A percentile compares a stretch with the other conserved stretches of the same genome.
Conservation (phyloP, 2,329 filamentous ascomycete species). For the Aspergillus aculeatinus region DNA sequence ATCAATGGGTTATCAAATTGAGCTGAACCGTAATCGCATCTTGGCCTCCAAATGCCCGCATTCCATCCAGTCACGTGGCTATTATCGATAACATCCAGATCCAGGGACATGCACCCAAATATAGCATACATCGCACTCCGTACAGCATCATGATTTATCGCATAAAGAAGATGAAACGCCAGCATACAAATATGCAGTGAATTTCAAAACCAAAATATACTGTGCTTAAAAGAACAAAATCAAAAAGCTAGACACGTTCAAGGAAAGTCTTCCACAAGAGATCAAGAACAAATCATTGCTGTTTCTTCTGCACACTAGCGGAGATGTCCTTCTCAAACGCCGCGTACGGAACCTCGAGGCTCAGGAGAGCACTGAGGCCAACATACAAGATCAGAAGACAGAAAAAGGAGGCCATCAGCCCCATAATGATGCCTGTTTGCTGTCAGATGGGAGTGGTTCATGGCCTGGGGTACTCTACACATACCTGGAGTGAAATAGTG, state of each 20-base stretch:
- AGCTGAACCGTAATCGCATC: no score
- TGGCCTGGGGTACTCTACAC: not conserved
- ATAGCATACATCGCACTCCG: not conserved
- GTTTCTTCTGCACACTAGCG: conserved; percentile 79
- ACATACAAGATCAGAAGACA: conserved; percentile 76
- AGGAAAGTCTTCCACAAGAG: conserved; percentile 4
- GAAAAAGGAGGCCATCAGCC: conserved; percentile 66
- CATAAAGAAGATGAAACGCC: conserved; percentile 1
- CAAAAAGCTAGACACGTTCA: conserved; percentile 1
- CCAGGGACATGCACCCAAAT: not conserved
- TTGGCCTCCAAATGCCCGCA: no score
- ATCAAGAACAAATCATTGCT: conserved; percentile 50
- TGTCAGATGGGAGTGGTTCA: conserved; percentile 2
- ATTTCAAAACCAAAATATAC: not conserved
- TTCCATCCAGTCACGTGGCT: no score
- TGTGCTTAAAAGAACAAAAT: conserved; percentile 1
- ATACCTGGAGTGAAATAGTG: conserved; percentile 86
- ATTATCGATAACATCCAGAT: not conserved
- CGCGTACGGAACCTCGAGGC: conserved; percentile 85
- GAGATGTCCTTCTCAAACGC: conserved; percentile 97
- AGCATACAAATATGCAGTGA: not conserved
- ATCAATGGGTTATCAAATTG: no score
- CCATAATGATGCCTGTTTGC: conserved; percentile 79
- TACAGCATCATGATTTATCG: conserved; percentile 2
- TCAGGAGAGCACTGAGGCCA: conserved; percentile 72